Evolutionary conservation across 129 eudicot genomes (phyloP).

Genomic region (Pulicaria dysenterica): DNA sequence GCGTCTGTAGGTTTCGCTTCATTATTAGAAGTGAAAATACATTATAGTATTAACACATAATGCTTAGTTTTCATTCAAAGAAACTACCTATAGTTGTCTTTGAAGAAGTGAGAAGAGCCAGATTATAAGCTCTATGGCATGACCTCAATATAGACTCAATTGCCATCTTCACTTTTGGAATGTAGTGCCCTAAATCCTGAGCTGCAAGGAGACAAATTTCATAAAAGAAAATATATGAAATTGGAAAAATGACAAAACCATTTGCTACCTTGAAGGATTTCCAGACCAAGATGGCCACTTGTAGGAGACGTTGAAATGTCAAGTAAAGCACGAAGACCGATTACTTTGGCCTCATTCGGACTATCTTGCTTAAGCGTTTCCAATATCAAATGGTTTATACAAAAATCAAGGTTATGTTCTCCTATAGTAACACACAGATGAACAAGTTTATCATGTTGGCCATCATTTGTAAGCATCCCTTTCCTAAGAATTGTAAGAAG

Average conservation of each 20-base stretch:
- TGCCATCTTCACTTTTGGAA: slow-evolving; percentile 88
- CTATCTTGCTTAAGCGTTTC: slow-evolving; percentile 94
- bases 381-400: slow-evolving; percentile 80
- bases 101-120: slow-evolving; percentile 92
- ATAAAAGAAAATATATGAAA: background rate
- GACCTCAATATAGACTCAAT: slow-evolving; percentile 81
- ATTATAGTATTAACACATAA: background rate
- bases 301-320: slow-evolving; percentile 73
- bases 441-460: slow-evolving; percentile 88
- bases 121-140: slow-evolving; percentile 79
- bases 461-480: slow-evolving; percentile 93
- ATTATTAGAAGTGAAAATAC: slow-evolving; percentile 25
- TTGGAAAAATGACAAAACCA: background rate
- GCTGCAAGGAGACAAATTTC: slow-evolving; percentile 44
- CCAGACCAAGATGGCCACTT: slow-evolving; percentile 74
- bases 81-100: slow-evolving; percentile 69
- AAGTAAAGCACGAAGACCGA: slow-evolving; percentile 87
- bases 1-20: slow-evolving; percentile 56
- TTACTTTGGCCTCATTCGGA: slow-evolving; percentile 85
- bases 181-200: slow-evolving; percentile 79
- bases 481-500: slow-evolving; percentile 72
- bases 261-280: slow-evolving; percentile 76
- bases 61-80: background rate
- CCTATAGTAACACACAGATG: slow-evolving; percentile 90
- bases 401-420: slow-evolving; percentile 87